These are phyloP conservation scores for Thielaviopsis euricoi DNA, from an alignment of 2,329 filamentous ascomycete species.

Conservation along the genomic window DNA sequence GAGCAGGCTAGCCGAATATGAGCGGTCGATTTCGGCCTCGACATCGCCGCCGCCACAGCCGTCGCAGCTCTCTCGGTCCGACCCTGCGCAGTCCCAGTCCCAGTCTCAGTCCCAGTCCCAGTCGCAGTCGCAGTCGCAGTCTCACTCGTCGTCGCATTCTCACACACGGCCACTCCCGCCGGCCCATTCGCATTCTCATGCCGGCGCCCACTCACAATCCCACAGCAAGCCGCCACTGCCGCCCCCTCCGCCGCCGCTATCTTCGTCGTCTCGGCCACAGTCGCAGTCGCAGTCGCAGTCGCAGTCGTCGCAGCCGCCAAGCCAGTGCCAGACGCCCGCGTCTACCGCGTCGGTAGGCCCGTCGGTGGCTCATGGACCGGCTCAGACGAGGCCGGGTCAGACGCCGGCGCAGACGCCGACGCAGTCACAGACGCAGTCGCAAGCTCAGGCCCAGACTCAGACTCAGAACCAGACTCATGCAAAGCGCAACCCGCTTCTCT, in stretches of 20 bases:
- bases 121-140: neutral
- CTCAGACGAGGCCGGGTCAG: no score
- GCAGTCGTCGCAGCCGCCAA: neutral
- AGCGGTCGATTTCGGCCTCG: conserved; percentile 4
- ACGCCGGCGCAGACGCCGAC: no score
- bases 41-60: neutral
- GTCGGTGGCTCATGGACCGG: no score
- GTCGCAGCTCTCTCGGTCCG: no score
- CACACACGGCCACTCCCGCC: neutral
- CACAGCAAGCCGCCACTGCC: neutral
- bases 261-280: neutral
- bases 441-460: neutral
- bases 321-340: neutral
- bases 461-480: neutral
- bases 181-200: neutral
- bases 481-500: neutral
- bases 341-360: neutral
- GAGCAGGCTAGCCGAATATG: conserved; percentile 12
- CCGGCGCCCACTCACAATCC: neutral
- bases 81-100: neutral
- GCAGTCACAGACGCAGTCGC: neutral
- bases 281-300: neutral
- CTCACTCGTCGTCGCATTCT: neutral
- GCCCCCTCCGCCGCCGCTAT: neutral
- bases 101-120: neutral